Evolutionary conservation across 2,329 filamentous ascomycete species (phyloP).

Genomic region (Nemania bipapillata): DNA sequence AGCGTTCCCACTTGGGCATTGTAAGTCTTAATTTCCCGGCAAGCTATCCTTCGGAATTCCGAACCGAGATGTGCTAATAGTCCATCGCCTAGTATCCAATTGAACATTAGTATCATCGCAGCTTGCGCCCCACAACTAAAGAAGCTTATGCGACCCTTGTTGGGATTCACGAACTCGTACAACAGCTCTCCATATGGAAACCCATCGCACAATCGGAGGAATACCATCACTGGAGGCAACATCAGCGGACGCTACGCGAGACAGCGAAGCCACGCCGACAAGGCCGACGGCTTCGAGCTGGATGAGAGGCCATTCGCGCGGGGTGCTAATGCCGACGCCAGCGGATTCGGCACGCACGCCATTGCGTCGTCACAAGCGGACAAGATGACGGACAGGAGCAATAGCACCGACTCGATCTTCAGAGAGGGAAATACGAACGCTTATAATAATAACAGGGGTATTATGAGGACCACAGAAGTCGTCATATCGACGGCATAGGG

Average conservation of each 20-base stretch:
- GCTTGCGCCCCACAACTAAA: constrained; percentile 56
- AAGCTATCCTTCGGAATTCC: not conserved
- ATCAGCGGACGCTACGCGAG: constrained; percentile 31
- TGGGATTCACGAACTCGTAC: constrained; percentile 26
- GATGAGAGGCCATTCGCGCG: constrained; percentile 33
- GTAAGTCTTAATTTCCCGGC: constrained; percentile 42
- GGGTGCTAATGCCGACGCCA: not conserved
- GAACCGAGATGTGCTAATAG: constrained; percentile 22
- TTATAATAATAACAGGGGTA: constrained; percentile 16
- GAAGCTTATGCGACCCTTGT: constrained; percentile 28
- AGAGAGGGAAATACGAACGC: not conserved
- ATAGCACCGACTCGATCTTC: constrained; percentile 22
- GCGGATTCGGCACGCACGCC: constrained; percentile 10
- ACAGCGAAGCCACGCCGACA: constrained; percentile 23
- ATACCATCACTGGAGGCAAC: constrained; percentile 18
- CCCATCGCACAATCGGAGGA: constrained; percentile 20
- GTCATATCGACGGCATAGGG: constrained; percentile 26
- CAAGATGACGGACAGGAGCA: constrained; percentile 21
- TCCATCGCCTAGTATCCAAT: constrained; percentile 52
- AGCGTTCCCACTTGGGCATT: constrained; percentile 51
- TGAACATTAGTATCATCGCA: constrained; percentile 56
- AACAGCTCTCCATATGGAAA: constrained; percentile 24
- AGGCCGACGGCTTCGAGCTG: constrained; percentile 33
- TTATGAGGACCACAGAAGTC: constrained; percentile 37
- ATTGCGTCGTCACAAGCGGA: constrained; percentile 14